phyloP scores from a whole-genome alignment of 1,139 yeast genomes.

The Waltiozyma sp. region DNA sequence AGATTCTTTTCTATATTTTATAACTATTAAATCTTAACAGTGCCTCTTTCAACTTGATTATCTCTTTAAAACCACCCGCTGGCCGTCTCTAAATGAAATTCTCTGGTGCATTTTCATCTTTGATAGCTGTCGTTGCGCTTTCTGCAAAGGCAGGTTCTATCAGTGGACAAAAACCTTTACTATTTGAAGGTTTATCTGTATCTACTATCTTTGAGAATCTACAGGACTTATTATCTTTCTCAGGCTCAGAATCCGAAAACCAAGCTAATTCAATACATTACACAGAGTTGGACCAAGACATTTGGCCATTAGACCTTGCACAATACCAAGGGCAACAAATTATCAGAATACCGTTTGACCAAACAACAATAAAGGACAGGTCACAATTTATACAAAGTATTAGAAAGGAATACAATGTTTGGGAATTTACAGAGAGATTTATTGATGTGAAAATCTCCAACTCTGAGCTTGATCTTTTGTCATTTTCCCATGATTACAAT shows the following conservation, averaged over 20 bases:
- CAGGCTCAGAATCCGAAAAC: neutral
- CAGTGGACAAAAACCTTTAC: neutral
- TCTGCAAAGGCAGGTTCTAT: neutral
- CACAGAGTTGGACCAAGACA: neutral
- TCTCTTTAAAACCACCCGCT: too few relatives aligned
- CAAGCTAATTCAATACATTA: neutral
- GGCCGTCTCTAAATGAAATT: neutral
- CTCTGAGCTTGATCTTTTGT: conserved; percentile 12
- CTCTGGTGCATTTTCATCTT: neutral
- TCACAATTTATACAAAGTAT: conserved; percentile 20
- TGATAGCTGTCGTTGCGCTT: neutral
- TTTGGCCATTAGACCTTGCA: conserved; percentile 34
- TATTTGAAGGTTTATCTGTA: neutral
- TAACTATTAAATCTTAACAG: too few relatives aligned
- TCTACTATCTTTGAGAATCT: neutral
- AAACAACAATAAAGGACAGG: conserved; percentile 5
- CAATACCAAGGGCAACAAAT: conserved; percentile 44
- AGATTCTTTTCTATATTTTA: too few relatives aligned
- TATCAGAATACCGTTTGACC: conserved; percentile 29
- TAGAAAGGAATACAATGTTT: conserved; percentile 18
- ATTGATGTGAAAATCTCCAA: conserved; percentile 29
- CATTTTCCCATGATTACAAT: neutral
- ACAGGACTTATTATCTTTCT: neutral
- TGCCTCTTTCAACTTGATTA: too few relatives aligned
- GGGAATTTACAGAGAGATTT: conserved; percentile 25